Evolutionary conservation across 352 stramenopile species (phyloP).

Genomic region (Thalassiosira hispida): DNA sequence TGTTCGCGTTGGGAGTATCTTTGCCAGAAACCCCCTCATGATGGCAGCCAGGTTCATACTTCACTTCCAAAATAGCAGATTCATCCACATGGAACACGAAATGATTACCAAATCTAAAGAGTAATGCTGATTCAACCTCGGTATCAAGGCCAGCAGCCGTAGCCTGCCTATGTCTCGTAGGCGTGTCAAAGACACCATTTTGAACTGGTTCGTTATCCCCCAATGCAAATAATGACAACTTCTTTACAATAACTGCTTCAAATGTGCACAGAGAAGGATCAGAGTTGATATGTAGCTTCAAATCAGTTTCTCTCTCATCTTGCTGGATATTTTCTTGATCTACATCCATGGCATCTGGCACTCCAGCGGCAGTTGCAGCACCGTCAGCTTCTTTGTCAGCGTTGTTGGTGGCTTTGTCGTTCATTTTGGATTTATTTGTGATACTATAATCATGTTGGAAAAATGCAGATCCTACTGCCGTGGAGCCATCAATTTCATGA

Average conservation of each 20-base stretch:
- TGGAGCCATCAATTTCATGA: neutral
- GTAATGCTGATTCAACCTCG: slow-evolving; percentile 10
- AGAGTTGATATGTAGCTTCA: slow-evolving; percentile 20
- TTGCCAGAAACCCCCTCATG: neutral
- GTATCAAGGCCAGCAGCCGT: neutral
- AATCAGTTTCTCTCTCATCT: slow-evolving; percentile 5
- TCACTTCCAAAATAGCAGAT: slow-evolving; percentile 29
- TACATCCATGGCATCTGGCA: neutral
- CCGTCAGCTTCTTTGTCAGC: neutral
- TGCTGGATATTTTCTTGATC: neutral
- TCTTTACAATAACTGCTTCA: slow-evolving; percentile 24
- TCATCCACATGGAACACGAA: slow-evolving; percentile 40
- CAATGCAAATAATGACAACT: neutral
- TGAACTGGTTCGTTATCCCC: neutral
- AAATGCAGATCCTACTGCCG: slow-evolving; percentile 13
- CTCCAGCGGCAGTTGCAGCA: neutral
- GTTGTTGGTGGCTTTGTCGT: neutral
- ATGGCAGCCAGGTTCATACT: slow-evolving; percentile 11
- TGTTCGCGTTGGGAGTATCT: too few relatives aligned
- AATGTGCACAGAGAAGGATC: slow-evolving; percentile 40
- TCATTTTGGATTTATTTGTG: neutral
- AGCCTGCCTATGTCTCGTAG: neutral
- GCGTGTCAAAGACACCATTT: slow-evolving; percentile 3
- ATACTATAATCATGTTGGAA: slow-evolving; percentile 10
- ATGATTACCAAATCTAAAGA: slow-evolving; percentile 42